Base-by-base conservation (phyloP, 768 basidiomycete species). In the Cystofilobasidium bisporidii region DNA sequence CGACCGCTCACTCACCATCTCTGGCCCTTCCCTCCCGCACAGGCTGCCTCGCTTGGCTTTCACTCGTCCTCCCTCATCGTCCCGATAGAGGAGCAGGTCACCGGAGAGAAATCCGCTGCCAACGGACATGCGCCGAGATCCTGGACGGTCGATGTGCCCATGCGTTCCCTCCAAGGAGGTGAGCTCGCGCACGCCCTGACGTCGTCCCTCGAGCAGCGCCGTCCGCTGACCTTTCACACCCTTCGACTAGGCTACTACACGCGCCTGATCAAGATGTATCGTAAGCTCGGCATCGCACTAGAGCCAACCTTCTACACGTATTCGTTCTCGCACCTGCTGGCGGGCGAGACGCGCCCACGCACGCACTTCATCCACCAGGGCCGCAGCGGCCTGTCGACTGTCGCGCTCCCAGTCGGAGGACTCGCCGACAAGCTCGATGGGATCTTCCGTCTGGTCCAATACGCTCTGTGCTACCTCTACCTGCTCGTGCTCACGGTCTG, bases 161-260 rank as follows among this genome's bases (percentile, higher is more conserved):
- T 89, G 88, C 78, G 88, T 47, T 85, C 85, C 0, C 89, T 89
- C 73, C 87, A 89, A 80, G 85, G 85, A 78, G 86, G 87, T 85
- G 64, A 61, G 36, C 36, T 36, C 12, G 36, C 6, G 36, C 36
- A 6, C 36, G 20, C 30, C 24, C 28, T 58, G 48, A 67, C 40
- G 26, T 58, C 18, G 57, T 36, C 36, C 5, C 36, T 12, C 36
- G 6, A 36, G 12, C 36, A 5, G 6, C 6, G 36, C 36, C 36
- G 6, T 5, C 36, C 6, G 36, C 36, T 36, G 36, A 48, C 10
- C n/a, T 47, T 30, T n/a, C 36, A 24, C 20, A 20, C 20, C 61
- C 1, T 14, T 28, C 65, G 63, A 68, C 50, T 5, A 87, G 87
- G 88, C 0, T 88, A 88, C 75, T 89, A 89, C 74, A 82, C 82